Conservation (phyloP, 148 eudicot species). For the Tetragonia tetragonoides region DNA sequence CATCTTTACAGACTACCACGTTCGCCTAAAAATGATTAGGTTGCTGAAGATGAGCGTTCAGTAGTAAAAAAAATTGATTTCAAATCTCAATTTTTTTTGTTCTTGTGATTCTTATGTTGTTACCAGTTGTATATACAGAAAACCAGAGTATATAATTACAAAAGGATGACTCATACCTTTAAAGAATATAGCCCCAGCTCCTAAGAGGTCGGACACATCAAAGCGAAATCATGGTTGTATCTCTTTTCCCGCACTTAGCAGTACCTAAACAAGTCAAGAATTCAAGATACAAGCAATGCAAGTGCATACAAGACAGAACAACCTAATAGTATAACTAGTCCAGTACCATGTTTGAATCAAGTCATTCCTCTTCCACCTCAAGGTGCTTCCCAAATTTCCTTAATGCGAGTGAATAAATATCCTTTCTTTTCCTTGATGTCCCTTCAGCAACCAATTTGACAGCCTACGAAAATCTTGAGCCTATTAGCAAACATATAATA, state of each 20-base stretch:
- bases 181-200: not conserved
- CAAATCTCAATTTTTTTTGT: too few species aligned
- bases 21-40: too few species aligned
- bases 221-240: not conserved
- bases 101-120: too few species aligned
- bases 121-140: not conserved
- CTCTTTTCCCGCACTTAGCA: not conserved
- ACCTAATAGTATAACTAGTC: not conserved
- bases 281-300: slow-evolving; percentile 4
- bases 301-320: not conserved
- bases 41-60: too few species aligned
- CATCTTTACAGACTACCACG: too few species aligned
- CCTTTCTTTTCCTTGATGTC: slow-evolving; percentile 68
- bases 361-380: slow-evolving; percentile 37
- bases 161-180: slow-evolving; percentile 5
- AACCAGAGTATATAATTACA: not conserved
- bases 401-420: slow-evolving; percentile 77
- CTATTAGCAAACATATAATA: slow-evolving; percentile 4
- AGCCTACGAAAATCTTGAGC: slow-evolving; percentile 46
- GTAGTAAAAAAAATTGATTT: too few species aligned
- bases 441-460: slow-evolving; percentile 89
- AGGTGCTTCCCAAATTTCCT: slow-evolving; percentile 66
- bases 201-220: not conserved
- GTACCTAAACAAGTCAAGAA: slow-evolving; percentile 2
- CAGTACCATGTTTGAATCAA: slow-evolving; percentile 18